phyloP scores from a whole-genome alignment of 2,329 filamentous ascomycete genomes.

The Fusarium marasasianum region DNA sequence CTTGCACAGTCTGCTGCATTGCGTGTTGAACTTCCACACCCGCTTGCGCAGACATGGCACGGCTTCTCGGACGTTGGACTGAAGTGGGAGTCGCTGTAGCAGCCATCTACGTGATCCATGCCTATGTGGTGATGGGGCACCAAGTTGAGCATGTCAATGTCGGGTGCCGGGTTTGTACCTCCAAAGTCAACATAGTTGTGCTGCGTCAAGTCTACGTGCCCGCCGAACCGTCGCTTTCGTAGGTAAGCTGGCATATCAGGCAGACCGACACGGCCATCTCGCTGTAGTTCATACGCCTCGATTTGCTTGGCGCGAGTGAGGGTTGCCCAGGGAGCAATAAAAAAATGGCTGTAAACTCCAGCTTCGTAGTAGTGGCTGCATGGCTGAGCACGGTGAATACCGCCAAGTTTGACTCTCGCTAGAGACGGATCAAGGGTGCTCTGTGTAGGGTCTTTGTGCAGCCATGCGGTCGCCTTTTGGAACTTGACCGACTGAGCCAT shows the following conservation, averaged over 20 bases:
- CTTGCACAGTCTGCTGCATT: conserved; percentile 25
- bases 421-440: conserved; percentile 27
- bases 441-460: conserved; percentile 35
- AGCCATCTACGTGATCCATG: conserved; percentile 9
- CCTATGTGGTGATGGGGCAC: conserved; percentile 3
- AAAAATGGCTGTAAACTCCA: conserved; percentile 44
- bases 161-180: neutral
- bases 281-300: conserved; percentile 36
- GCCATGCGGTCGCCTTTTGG: conserved; percentile 46
- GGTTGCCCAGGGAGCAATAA: conserved; percentile 42
- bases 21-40: conserved; percentile 24
- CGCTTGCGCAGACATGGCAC: conserved; percentile 16
- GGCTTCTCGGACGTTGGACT: conserved; percentile 8
- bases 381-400: conserved; percentile 55
- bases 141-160: neutral
- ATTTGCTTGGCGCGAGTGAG: conserved; percentile 28
- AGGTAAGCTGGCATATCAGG: conserved; percentile 6
- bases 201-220: neutral
- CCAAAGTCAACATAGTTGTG: conserved; percentile 12
- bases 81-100: conserved; percentile 25
- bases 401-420: conserved; percentile 51
- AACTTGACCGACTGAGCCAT: conserved; percentile 48
- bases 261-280: conserved; percentile 18
- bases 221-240: conserved; percentile 8
- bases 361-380: conserved; percentile 52